Conservation (phyloP, 108 stramenopile genomes). For the Skeletonema menzelii region DNA sequence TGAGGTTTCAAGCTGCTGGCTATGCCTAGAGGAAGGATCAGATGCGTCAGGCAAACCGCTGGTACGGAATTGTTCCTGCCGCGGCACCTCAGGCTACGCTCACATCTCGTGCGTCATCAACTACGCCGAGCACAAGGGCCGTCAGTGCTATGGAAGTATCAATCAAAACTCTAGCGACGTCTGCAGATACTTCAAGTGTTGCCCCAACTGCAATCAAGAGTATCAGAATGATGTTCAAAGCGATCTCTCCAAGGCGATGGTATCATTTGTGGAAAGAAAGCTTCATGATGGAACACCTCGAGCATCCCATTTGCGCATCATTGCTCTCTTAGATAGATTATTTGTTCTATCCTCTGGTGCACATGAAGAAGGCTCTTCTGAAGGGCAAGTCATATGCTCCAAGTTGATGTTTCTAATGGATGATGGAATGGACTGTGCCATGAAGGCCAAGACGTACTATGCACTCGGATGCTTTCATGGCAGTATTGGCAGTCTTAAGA, state of each 20-base stretch:
- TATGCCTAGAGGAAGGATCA: neutral
- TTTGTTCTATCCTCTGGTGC: neutral
- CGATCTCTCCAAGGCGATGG: neutral
- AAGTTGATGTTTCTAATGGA: neutral
- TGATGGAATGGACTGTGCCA: neutral
- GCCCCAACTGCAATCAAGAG: slow-evolving; percentile 6
- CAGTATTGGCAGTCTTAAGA: neutral
- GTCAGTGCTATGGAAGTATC: neutral
- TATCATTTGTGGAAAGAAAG: slow-evolving; percentile 1
- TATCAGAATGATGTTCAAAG: neutral
- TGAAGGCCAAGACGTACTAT: neutral
- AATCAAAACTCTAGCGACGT: neutral
- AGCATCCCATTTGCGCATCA: neutral
- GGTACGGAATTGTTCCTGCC: slow-evolving; percentile 5
- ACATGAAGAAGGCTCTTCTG: neutral
- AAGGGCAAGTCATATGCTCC: neutral
- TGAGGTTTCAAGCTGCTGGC: neutral
- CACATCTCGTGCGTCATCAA: slow-evolving; percentile 11
- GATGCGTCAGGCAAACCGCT: neutral
- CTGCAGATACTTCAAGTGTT: neutral
- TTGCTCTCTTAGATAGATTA: neutral
- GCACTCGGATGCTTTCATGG: neutral
- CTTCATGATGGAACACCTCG: neutral
- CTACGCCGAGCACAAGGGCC: slow-evolving; percentile 5
- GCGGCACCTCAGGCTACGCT: slow-evolving; percentile 6